These are phyloP conservation scores for Moesziomyces parantarcticus DNA, from an alignment of 1,284 basidiomycete genomes.

Conservation along the genomic window DNA sequence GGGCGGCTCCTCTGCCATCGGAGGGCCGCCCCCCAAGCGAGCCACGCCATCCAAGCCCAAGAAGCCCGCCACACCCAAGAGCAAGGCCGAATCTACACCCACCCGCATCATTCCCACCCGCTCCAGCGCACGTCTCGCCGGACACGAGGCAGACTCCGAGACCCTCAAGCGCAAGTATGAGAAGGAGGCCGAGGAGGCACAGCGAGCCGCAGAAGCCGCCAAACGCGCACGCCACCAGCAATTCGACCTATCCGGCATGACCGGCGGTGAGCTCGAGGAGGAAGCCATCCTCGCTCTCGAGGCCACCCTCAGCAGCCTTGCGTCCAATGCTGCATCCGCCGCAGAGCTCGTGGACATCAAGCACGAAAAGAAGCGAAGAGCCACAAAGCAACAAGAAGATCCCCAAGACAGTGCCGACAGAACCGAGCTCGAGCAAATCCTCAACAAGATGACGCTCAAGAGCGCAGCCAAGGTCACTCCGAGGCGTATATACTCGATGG, in stretches of 20 bases:
- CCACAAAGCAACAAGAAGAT: conserved; percentile 2
- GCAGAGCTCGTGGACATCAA: conserved; percentile 41
- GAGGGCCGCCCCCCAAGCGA: conserved; percentile 35
- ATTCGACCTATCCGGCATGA: conserved; percentile 46
- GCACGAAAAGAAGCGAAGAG: conserved; percentile 25
- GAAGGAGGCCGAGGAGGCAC: conserved; percentile 45
- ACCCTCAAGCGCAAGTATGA: conserved; percentile 53
- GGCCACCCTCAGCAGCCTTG: conserved; percentile 22
- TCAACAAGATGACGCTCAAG: conserved; percentile 58
- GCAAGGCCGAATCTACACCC: conserved; percentile 19
- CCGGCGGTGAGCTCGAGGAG: conserved; percentile 37
- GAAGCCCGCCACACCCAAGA: conserved; percentile 34
- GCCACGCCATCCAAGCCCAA: conserved; percentile 30
- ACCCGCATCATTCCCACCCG: conserved; percentile 45
- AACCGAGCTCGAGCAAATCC: conserved; percentile 41
- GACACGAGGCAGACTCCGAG: conserved; percentile 57
- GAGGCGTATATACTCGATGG: conserved; percentile 60
- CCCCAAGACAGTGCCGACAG: conserved; percentile 12
- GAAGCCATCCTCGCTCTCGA: conserved; percentile 38
- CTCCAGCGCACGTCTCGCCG: conserved; percentile 47
- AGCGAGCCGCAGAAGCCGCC: conserved; percentile 44
- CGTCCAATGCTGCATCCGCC: conserved; percentile 13
- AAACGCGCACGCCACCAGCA: conserved; percentile 54
- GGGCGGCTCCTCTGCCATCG: conserved; percentile 48
- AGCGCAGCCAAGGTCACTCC: conserved; percentile 53